phyloP scores from a whole-genome alignment of 2,329 filamentous ascomycete genomes.

The Alternaria triticimaculans region DNA sequence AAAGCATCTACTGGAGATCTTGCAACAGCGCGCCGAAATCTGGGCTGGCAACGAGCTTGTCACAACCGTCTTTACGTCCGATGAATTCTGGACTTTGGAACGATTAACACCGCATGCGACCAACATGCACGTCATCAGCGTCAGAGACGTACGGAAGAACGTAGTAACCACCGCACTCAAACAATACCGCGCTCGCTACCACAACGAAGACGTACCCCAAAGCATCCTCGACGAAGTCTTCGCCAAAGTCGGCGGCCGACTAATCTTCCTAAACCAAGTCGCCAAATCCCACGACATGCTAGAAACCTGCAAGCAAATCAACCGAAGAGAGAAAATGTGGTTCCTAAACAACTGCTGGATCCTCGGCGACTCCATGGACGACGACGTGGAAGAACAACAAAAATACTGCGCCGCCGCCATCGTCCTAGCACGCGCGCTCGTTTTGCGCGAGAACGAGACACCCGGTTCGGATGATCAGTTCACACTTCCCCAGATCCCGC shows the following conservation, averaged over 20 bases:
- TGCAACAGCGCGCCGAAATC: constrained; percentile 93
- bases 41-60: constrained; percentile 92
- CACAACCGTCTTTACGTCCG: constrained; percentile 91
- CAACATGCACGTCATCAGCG: constrained; percentile 87
- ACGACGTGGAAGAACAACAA: constrained; percentile 97
- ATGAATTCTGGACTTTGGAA: constrained; percentile 98
- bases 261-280: constrained; percentile 86
- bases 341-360: constrained; percentile 81
- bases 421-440: constrained; percentile 86
- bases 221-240: constrained; percentile 78
- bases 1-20: constrained; percentile 84
- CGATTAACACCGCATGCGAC: constrained; percentile 88
- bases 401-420: constrained; percentile 96
- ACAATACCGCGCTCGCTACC: constrained; percentile 78
- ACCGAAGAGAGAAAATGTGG: constrained; percentile 74
- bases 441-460: constrained; percentile 72
- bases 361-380: constrained; percentile 78
- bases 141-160: constrained; percentile 78
- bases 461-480: constrained; percentile 68
- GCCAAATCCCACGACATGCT: constrained; percentile 84
- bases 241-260: constrained; percentile 82
- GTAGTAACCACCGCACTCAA: constrained; percentile 77
- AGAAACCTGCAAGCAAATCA: constrained; percentile 75
- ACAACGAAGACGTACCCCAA: constrained; percentile 64
- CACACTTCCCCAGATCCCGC: constrained; percentile 72